Conservation (phyloP, 2,329 filamentous ascomycete genomes). For the Aspergillus neoniger region DNA sequence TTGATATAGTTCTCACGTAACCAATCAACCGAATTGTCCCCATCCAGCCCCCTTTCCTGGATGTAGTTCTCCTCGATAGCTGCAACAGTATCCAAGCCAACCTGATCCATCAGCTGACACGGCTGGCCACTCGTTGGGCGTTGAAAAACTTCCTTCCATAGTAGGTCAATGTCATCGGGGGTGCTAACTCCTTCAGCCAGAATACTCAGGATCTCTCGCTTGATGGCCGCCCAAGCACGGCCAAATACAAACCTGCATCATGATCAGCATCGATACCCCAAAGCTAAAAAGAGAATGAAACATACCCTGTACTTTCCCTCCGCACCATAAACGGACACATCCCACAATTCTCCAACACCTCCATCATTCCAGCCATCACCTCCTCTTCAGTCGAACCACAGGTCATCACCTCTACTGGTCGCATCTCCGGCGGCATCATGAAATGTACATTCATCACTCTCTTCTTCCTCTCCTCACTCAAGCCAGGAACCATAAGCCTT, state of each 20-base stretch:
- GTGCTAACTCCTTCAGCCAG: constrained; percentile 53
- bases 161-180: constrained; percentile 51
- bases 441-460: constrained; percentile 54
- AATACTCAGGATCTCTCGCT: constrained; percentile 54
- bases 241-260: constrained; percentile 53
- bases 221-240: constrained; percentile 58
- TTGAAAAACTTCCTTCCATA: constrained; percentile 44
- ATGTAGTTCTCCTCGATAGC: constrained; percentile 58
- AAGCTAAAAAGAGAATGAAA: background rate
- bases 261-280: background rate
- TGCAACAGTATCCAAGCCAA: constrained; percentile 56
- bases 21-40: constrained; percentile 46
- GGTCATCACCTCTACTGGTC: constrained; percentile 58
- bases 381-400: constrained; percentile 46
- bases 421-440: constrained; percentile 49
- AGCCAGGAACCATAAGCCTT: constrained; percentile 48
- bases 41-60: constrained; percentile 46
- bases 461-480: constrained; percentile 24
- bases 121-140: constrained; percentile 28
- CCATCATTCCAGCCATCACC: constrained; percentile 48
- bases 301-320: constrained; percentile 50
- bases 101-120: constrained; percentile 48
- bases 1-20: constrained; percentile 50
- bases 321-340: constrained; percentile 47
- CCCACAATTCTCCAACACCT: constrained; percentile 43